Base-by-base conservation (phyloP, 768 basidiomycete genomes). In the Thelephora ganbajun region DNA sequence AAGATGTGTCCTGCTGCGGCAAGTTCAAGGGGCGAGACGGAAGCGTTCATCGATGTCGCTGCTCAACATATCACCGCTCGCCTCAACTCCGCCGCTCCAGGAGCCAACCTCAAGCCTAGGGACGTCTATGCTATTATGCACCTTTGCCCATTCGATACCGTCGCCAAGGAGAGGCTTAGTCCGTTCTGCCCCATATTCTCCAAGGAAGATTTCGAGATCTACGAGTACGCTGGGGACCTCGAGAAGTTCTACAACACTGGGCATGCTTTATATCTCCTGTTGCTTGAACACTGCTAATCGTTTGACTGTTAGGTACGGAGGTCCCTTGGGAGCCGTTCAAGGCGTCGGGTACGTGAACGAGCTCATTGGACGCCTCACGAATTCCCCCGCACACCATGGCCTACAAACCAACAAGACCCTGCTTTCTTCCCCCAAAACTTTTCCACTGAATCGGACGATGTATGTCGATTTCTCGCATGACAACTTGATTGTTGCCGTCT, bases 261-360 rank as follows among this genome's bases (percentile, higher is more conserved):
- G 79, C 83, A 49, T 18, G 75, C 56, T 18, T 23, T 13, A 37
- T 35, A 23, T n/a, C 14, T 34, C 22, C 19, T 48, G 14, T 53
- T 34, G 4, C 45, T 33, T 22, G 20, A 2, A 19, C 26, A 2
- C 33, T 16, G 16, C 14, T 45, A 43, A 37, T 12, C 35, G 5
- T 43, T 7, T 20, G 4, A 11, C 37, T 23, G 43, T 16, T 50
- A 84, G 83, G 16, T 74, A 85, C 50, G 86, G 87, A 3, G 76
- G 78, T 51, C 53, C 60, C 2, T 66, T 90, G 1, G 87, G 88
- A 1, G 79, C 68, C 4, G 77, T 88, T 6, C 85, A 87, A 58
- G 87, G 88, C 30, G 80, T 91, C 3, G 91, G 90, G 5, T 94
- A 85, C 59, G 69, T 86, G 57, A 91, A 90, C 59, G 90, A 93